Evolutionary conservation across 768 basidiomycete species (phyloP), one percentile per base, ranked within the genome.

Genomic region (Lentinula sp.): DNA sequence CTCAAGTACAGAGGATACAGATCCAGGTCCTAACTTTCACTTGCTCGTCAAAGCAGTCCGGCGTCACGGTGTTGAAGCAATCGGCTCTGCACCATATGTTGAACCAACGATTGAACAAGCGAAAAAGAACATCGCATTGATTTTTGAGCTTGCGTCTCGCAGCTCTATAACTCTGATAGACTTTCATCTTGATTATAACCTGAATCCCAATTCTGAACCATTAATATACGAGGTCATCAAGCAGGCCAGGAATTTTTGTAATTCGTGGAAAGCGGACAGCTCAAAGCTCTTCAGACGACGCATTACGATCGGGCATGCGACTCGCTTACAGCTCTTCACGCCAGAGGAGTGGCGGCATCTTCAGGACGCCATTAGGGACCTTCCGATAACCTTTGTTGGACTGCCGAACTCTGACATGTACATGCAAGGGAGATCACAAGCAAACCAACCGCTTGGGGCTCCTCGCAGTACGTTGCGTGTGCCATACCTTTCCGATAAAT

Each of bases 171-270:
- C 80, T 21, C 79, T 83, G 63, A 76, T 79, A 46, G 86, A 87
- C 68, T 87, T 87, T 67, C 86, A 88, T 70, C 78, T 88, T 34
- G 85, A 87, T 72, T 87, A 85, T 70, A 86, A 83, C 73, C 74
- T 88, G 52, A 80, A 86, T 68, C 70, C 75, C 15, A 67, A 67
- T 34, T 67, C 75, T 51, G 76, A 82, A 63, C 83, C 82, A 35
- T 79, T 87, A 63, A 79, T 85, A 23, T 81, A 81, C 73, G 76
- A 80, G 67, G 77, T 86, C 34, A 78, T 86, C 49, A 67, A 69
- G 15, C 74, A 79, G 74, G 70, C 74, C 62, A 66, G 68, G 59
- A 62, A 67, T 65, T 65, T 66, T 64, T 45, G 23, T 60, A 64
- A 62, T 42, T 59, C 37, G 52, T 69, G 67, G 66, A 61, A 50